A percentile compares a stretch with the other conserved stretches of the same genome.
phyloP scores from a whole-genome alignment of 495 filamentous ascomycete genomes.

The Astrothelium subdiscretum region DNA sequence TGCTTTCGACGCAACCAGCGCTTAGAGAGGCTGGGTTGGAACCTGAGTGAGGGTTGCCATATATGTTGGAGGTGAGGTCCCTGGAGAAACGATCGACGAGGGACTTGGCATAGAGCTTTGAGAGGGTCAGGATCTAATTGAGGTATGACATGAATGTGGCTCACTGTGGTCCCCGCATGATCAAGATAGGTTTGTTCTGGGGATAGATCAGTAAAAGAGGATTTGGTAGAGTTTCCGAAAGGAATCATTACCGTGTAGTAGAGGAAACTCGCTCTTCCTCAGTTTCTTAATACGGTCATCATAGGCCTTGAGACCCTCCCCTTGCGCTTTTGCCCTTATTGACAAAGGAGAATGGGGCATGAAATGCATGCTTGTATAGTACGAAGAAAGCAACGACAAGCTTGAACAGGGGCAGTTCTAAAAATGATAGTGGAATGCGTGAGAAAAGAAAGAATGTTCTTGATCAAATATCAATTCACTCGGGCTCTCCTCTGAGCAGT shows the following conservation, averaged over 20 bases:
- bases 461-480: too few relatives aligned
- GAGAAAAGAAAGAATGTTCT: neutral
- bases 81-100: slow-evolving; percentile 63
- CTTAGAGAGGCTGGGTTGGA: slow-evolving; percentile 71
- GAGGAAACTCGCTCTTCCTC: slow-evolving; percentile 33
- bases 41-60: slow-evolving; percentile 86
- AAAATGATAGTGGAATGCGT: neutral
- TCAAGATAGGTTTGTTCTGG: slow-evolving; percentile 51
- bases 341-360: neutral
- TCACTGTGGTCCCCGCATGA: slow-evolving; percentile 56
- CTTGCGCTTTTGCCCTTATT: neutral
- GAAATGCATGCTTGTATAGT: neutral
- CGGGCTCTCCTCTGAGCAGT: too few relatives aligned
- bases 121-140: neutral
- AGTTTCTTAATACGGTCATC: slow-evolving; percentile 23
- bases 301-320: neutral
- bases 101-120: slow-evolving; percentile 57
- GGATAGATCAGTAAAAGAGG: neutral
- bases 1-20: slow-evolving; percentile 60
- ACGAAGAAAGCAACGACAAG: neutral
- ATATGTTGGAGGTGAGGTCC: slow-evolving; percentile 67
- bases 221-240: neutral
- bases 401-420: neutral
- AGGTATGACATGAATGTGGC: neutral
- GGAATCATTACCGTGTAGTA: slow-evolving; percentile 27